A percentile compares a stretch with the other conserved stretches of the same genome.
Evolutionary conservation across 345 rosid species (phyloP).

Genomic region (Hypericum perforatum): DNA sequence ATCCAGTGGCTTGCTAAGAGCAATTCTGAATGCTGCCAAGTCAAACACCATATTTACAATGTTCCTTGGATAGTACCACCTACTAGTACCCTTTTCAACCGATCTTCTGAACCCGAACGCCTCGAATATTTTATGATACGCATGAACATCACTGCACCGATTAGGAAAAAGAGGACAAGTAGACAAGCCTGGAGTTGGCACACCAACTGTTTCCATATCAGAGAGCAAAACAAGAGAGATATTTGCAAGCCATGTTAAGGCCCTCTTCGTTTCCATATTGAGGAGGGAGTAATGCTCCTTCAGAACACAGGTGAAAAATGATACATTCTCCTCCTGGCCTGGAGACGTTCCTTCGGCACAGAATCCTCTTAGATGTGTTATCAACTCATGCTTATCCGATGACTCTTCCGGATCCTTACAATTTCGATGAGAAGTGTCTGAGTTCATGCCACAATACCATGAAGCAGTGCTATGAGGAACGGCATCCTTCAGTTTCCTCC

Average conservation of each 20-base stretch:
- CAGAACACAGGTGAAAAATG: slow-evolving; percentile 63
- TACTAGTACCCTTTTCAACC: slow-evolving; percentile 45
- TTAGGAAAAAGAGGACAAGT: slow-evolving; percentile 15
- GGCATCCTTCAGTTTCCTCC: slow-evolving; percentile 63
- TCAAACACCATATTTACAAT: slow-evolving; percentile 80
- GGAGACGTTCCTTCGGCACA: slow-evolving; percentile 47
- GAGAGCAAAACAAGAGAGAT: slow-evolving; percentile 58
- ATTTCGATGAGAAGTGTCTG: slow-evolving; percentile 49
- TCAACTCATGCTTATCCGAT: slow-evolving; percentile 48
- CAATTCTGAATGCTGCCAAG: slow-evolving; percentile 65
- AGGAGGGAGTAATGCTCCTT: slow-evolving; percentile 49
- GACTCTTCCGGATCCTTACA: slow-evolving; percentile 71
- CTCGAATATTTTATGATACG: slow-evolving; percentile 51
- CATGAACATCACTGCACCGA: slow-evolving; percentile 28
- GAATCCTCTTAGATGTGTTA: slow-evolving; percentile 72
- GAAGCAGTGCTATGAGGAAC: slow-evolving; percentile 40
- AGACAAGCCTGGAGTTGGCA: slow-evolving; percentile 50
- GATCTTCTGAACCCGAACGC: slow-evolving; percentile 73
- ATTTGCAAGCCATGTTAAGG: slow-evolving; percentile 68
- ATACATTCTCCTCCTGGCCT: slow-evolving; percentile 50
- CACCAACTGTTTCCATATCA: slow-evolving; percentile 75
- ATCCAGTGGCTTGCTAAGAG: slow-evolving; percentile 70
- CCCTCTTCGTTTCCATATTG: slow-evolving; percentile 47
- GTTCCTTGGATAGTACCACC: slow-evolving; percentile 67
- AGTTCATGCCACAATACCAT: slow-evolving; percentile 95